Base-by-base conservation (phyloP, 352 stramenopile genomes). In the Lagenidium giganteum region DNA sequence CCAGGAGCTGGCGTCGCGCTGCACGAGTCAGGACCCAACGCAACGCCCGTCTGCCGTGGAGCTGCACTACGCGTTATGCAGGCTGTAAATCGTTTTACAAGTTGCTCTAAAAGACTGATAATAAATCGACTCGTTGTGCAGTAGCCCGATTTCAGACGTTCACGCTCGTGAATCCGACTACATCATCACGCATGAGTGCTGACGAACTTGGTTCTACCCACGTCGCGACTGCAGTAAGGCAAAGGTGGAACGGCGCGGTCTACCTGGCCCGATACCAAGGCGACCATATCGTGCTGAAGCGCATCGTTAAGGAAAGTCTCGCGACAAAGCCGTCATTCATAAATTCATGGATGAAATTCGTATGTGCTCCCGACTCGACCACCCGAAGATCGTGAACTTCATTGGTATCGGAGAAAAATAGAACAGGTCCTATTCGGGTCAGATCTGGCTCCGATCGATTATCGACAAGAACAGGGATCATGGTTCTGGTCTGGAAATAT, bases 311-410 rank as follows among this genome's bases (percentile, higher is more conserved):
- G n/a, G n/a, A 57, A 50, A 28, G 28, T 23, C 51, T 7, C 48
- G 40, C 13, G 48, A 57, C 16, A 57, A 57, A 42, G 34, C 26
- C 27, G 26, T n/a, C 29, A 49, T 13, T 29, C 17, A 18, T 25
- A 57, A n/a, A 42, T 59, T 59, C 18, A 49, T 54, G 46, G 26
- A 37, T 27, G 51, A 59, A 32, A 59, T 59, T 25, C 39, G 48
- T 24, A 42, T 59, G 33, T 54, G 50, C 29, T 47, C 51, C 3
- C 40, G 39, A 16, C 14, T 59, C 6, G 37, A 48, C 27, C 51
- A 59, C n/a, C 51, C 51, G 12, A 59, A 59, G 16, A 54, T 59
- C 18, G 51, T 59, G n/a, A 47, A 31, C 16, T 57, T 57, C 28
- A 28, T 57, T 5, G 48, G 48, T 21, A 41, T 57, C 12, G 34